Evolutionary conservation across 2,329 filamentous ascomycete species (phyloP).

Genomic region (Chaetomiaceae sp.): DNA sequence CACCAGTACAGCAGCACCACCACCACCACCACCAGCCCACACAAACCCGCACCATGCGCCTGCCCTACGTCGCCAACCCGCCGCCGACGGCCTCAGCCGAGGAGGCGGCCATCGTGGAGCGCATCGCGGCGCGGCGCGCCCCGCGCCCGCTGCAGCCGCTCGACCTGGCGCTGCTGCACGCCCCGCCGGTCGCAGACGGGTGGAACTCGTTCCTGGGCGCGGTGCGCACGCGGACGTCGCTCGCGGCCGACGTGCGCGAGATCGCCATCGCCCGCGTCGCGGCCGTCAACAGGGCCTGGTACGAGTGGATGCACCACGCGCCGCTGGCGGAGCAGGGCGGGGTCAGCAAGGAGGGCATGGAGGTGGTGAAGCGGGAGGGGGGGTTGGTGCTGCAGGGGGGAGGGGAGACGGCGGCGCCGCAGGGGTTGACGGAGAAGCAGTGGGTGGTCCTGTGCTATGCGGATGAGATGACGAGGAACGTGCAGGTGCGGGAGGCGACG

Average conservation of each 20-base stretch:
- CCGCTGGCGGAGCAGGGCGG: slow-evolving; percentile 58
- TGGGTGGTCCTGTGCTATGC: slow-evolving; percentile 66
- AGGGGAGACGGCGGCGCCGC: slow-evolving; percentile 35
- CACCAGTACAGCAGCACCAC: neutral
- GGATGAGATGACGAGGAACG: slow-evolving; percentile 76
- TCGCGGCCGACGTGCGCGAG: slow-evolving; percentile 59
- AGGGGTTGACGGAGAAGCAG: slow-evolving; percentile 50
- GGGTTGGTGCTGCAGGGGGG: slow-evolving; percentile 24
- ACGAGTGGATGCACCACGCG: slow-evolving; percentile 76
- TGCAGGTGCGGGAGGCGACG: slow-evolving; percentile 61
- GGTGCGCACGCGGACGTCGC: slow-evolving; percentile 47
- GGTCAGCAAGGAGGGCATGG: slow-evolving; percentile 46
- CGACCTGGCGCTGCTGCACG: slow-evolving; percentile 71
- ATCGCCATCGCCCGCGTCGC: slow-evolving; percentile 77
- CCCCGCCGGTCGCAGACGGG: slow-evolving; percentile 67
- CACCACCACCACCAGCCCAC: slow-evolving; percentile 16
- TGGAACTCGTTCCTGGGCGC: slow-evolving; percentile 66
- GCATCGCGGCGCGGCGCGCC: slow-evolving; percentile 58
- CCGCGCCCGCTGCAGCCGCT: slow-evolving; percentile 67
- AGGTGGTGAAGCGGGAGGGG: slow-evolving; percentile 34
- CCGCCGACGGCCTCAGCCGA: slow-evolving; percentile 38
- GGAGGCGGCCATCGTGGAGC: slow-evolving; percentile 53
- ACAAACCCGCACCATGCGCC: slow-evolving; percentile 47
- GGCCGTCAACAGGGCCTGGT: slow-evolving; percentile 73
- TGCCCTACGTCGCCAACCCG: slow-evolving; percentile 57